phyloP scores from a whole-genome alignment of 371 early-diverging fungal genomes.

The Circinella minor region DNA sequence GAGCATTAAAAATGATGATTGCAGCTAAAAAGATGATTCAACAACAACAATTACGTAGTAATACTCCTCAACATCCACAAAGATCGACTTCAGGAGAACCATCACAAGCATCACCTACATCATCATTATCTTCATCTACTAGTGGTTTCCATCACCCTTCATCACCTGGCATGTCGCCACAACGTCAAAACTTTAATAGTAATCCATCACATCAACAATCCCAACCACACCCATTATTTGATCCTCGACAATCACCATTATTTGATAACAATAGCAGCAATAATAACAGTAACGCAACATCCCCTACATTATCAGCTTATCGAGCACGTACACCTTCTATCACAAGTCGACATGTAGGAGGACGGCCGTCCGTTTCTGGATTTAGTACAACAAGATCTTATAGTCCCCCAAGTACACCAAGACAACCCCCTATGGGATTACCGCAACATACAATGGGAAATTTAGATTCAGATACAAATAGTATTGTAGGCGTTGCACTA shows the following conservation, averaged over 20 bases:
- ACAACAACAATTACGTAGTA: constrained; percentile 27
- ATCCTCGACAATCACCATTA: constrained; percentile 12
- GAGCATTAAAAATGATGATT: constrained; percentile 56
- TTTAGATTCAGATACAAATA: neutral
- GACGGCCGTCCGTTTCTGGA: constrained; percentile 5
- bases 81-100: neutral
- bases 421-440: constrained; percentile 17
- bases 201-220: neutral
- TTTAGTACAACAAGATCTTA: constrained; percentile 11
- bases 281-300: constrained; percentile 14
- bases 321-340: constrained; percentile 30
- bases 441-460: constrained; percentile 16
- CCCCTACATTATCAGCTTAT: constrained; percentile 22
- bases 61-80: constrained; percentile 5
- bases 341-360: constrained; percentile 14
- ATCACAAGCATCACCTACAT: constrained; percentile 4
- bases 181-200: constrained; percentile 12
- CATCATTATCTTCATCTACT: neutral
- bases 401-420: constrained; percentile 24
- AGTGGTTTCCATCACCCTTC: neutral
- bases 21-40: constrained; percentile 43
- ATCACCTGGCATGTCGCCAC: constrained; percentile 7
- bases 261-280: constrained; percentile 15
- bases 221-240: neutral
- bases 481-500: neutral